Evolutionary conservation across 257 asterid genomes (phyloP), one percentile per base, ranked within the genome.

Genomic region (Cruciata laevipes): DNA sequence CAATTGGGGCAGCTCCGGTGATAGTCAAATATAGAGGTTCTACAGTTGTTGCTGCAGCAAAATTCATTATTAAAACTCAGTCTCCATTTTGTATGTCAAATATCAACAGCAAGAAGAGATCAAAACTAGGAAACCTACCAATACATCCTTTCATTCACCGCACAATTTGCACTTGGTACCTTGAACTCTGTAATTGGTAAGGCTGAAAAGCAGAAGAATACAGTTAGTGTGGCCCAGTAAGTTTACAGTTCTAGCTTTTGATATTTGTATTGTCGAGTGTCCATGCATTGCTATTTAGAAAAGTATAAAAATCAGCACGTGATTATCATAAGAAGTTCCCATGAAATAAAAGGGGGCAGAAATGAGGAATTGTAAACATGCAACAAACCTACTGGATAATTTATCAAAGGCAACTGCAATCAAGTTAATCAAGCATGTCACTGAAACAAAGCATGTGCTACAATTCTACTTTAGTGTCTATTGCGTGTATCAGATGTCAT

Each of bases 31-130:
- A 91, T 85, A 9, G 89, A 82, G 25, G 95, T 87, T 72, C 69
- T 83, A 71, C 98, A 91, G 76, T 84, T 80, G 87, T 87, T 79
- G 56, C 98, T 91, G 91, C 85, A 84, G 91, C 83, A 82, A 12
- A 71, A 65, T 68, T 73, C 44, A 6, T 27, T 64, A 70, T 49
- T 23, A 11, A 69, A 63, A 67, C 55, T 47, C 16, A 47, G 3
- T 60, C 8, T 67, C 30, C 35, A 38, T 61, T 12, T 42, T 49
- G 33, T 25, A 31, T 33, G 64, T 58, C 21, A 58, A 59, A 16
- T 25, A 59, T 65, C 20, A 47, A 32, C 37, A 44, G 57, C 16
- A 63, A 37, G 73, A 69, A 60, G 33, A n/a, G 21, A 69, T 57
- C 21, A 16, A 25, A 21, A 5, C 23, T 97, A 27, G n/a, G 24